A percentile compares a stretch with the other conserved stretches of the same genome.
Evolutionary conservation across 176 grass and related monocot species (phyloP).

Genomic region (Triticum turgidum): DNA sequence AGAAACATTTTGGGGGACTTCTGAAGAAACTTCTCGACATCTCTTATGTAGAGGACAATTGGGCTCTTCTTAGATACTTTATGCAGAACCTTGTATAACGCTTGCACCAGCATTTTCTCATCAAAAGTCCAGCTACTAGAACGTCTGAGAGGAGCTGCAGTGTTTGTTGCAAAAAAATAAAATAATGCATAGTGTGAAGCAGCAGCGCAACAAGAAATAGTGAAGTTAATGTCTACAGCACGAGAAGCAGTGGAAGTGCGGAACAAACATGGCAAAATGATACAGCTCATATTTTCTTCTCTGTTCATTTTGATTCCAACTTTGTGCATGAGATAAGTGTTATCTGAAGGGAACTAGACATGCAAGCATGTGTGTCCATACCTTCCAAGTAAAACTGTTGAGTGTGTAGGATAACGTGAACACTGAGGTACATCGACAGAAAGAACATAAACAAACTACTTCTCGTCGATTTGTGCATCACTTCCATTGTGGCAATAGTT

Average conservation of each 20-base stretch:
- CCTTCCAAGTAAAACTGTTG: not conserved
- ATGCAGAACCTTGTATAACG: conserved; percentile 82
- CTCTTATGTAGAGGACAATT: conserved; percentile 85
- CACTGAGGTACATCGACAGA: not conserved
- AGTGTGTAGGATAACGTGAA: not conserved
- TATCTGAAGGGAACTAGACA: not conserved
- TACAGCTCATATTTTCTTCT: not conserved
- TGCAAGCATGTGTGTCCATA: not conserved
- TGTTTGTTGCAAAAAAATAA: not conserved
- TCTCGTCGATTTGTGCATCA: not conserved
- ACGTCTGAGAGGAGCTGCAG: conserved; percentile 65
- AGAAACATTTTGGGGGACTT: conserved; percentile 86
- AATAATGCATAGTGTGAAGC: not conserved
- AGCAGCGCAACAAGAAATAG: not conserved
- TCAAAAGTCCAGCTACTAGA: conserved; percentile 74
- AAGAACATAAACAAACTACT: not conserved
- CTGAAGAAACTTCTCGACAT: conserved; percentile 79
- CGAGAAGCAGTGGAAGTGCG: not conserved
- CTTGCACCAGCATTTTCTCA: conserved; percentile 88
- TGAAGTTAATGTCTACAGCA: not conserved
- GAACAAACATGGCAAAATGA: not conserved
- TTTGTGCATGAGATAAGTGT: not conserved
- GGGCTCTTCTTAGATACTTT: conserved; percentile 79
- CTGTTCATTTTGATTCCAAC: not conserved
- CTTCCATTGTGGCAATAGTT: not conserved